phyloP scores from a whole-genome alignment of 441 rosid species.

The Euphorbia schlechtendalii region DNA sequence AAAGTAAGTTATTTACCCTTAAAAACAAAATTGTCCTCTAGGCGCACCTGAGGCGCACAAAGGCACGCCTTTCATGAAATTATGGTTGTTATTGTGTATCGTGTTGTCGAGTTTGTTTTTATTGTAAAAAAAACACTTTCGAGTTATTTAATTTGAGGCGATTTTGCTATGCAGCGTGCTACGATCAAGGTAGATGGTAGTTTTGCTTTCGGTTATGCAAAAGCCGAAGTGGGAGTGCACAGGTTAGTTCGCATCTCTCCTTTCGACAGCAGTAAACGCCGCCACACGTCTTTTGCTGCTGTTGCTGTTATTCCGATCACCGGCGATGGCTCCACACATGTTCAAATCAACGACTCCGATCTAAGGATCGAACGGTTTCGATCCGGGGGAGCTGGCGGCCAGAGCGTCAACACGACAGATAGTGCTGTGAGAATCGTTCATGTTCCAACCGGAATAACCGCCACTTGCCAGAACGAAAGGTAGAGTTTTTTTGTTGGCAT shows the following conservation, averaged over 20 bases:
- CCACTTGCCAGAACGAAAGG: slow-evolving; percentile 95
- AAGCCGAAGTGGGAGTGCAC: slow-evolving; percentile 97
- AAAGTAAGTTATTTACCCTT: too few species aligned
- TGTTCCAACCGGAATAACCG: slow-evolving; percentile 83
- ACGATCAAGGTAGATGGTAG: slow-evolving; percentile 89
- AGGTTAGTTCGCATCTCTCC: slow-evolving; percentile 94
- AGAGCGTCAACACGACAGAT: slow-evolving; percentile 85
- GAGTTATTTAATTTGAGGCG: slow-evolving; percentile 9
- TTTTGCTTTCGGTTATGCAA: slow-evolving; percentile 92
- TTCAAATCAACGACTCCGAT: slow-evolving; percentile 88
- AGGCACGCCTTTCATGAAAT: too few species aligned
- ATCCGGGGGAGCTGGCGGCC: slow-evolving; percentile 92
- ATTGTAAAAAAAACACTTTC: too few species aligned
- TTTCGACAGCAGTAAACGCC: slow-evolving; percentile 77
- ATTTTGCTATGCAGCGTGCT: slow-evolving; percentile 58
- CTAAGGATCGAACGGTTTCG: slow-evolving; percentile 89
- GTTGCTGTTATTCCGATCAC: slow-evolving; percentile 91
- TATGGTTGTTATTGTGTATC: background rate
- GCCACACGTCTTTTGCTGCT: slow-evolving; percentile 97
- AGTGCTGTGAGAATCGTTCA: slow-evolving; percentile 95
- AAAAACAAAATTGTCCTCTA: too few species aligned
- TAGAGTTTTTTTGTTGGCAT: slow-evolving; percentile 18
- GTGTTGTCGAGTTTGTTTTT: background rate
- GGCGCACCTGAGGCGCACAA: too few species aligned
- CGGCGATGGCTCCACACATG: slow-evolving; percentile 68